Conservation (phyloP, 345 rosid species). For the Rhodomyrtus tomentosa region DNA sequence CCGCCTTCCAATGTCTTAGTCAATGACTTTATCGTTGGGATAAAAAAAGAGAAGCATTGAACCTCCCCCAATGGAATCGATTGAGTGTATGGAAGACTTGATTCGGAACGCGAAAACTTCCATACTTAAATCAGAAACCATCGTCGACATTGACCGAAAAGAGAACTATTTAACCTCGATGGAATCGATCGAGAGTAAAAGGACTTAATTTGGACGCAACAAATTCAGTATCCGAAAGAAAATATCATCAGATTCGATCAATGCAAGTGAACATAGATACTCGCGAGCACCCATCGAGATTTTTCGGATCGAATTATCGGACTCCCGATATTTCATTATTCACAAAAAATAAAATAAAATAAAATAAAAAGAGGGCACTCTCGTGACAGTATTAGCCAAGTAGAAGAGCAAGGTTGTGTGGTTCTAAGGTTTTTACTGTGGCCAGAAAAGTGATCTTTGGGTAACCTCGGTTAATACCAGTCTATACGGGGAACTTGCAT, state of each 20-base stretch:
- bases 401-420: background rate
- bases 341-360: background rate
- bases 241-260: background rate
- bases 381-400: background rate
- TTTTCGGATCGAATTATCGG: background rate
- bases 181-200: background rate
- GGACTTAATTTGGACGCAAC: background rate
- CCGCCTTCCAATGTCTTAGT: background rate
- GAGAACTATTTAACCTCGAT: background rate
- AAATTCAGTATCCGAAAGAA: rapidly evolving
- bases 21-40: background rate
- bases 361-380: background rate
- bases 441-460: background rate
- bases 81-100: background rate
- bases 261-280: background rate
- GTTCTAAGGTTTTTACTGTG: background rate
- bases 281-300: rapidly evolving
- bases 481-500: background rate
- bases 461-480: background rate
- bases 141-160: background rate
- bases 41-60: background rate
- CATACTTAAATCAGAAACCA: background rate
- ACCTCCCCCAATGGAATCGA: background rate
- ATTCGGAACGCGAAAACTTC: background rate
- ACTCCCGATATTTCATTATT: background rate